Evolutionary conservation across 495 filamentous ascomycete genomes (phyloP).

Genomic region (Beverwykella pulmonaria): DNA sequence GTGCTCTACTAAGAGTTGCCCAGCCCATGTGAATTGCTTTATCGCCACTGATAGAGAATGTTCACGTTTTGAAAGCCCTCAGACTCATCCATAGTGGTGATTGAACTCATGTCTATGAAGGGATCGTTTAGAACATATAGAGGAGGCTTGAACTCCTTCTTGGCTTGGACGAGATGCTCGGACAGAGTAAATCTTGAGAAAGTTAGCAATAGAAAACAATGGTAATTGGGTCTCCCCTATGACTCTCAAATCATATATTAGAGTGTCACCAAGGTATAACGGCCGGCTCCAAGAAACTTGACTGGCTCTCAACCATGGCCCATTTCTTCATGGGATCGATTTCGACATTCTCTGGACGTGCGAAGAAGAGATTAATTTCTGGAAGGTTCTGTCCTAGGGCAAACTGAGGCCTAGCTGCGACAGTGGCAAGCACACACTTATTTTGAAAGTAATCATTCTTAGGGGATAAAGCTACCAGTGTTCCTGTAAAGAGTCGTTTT

Average conservation of each 20-base stretch:
- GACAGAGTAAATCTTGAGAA: constrained; percentile 67
- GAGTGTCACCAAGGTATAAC: constrained; percentile 71
- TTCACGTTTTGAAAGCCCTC: constrained; percentile 47
- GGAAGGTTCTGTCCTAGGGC: constrained; percentile 66
- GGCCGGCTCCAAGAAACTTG: constrained; percentile 73
- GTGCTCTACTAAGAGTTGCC: constrained; percentile 71
- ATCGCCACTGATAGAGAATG: constrained; percentile 58
- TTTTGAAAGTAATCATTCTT: constrained; percentile 63
- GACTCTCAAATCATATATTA: constrained; percentile 67
- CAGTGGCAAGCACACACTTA: constrained; percentile 69
- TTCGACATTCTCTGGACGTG: constrained; percentile 58
- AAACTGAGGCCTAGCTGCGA: constrained; percentile 69
- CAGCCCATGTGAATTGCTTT: constrained; percentile 51
- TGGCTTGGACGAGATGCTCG: constrained; percentile 60
- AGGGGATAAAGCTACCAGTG: constrained; percentile 70
- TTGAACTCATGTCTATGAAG: constrained; percentile 51
- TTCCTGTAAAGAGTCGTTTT: constrained; percentile 69
- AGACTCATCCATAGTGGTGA: constrained; percentile 38
- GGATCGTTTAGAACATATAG: constrained; percentile 55
- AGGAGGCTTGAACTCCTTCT: constrained; percentile 53
- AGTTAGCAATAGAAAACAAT: no score
- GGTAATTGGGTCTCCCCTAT: no score
- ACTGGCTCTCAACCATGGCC: constrained; percentile 75
- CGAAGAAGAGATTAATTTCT: constrained; percentile 77
- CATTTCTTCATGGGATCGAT: constrained; percentile 72